Evolutionary conservation across 495 filamentous ascomycete genomes (phyloP).

Genomic region (Tetracladium setigerum): DNA sequence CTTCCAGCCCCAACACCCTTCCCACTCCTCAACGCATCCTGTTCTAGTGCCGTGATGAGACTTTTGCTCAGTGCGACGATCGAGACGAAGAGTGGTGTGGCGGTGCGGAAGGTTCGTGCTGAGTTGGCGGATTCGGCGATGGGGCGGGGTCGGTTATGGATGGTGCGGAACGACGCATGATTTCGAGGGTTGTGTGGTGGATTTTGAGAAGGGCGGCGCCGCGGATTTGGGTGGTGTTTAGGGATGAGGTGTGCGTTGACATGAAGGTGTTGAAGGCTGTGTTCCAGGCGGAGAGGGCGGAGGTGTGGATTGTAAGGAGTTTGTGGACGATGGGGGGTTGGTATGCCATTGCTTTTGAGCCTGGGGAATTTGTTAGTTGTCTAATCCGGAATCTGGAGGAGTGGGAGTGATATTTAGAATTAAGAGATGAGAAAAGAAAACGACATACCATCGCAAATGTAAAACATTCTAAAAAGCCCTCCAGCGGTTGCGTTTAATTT

Average conservation of each 20-base stretch:
- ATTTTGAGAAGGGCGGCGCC: constrained; percentile 18
- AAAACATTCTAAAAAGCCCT: constrained; percentile 13
- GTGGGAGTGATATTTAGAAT: no score
- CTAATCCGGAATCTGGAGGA: no score
- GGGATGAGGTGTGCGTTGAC: neutral
- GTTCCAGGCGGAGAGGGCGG: constrained; percentile 8
- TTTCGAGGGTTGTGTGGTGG: constrained; percentile 5
- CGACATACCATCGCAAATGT: constrained; percentile 11
- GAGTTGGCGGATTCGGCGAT: constrained; percentile 5
- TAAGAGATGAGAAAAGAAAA: neutral
- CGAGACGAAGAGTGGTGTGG: constrained; percentile 4
- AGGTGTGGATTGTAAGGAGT: neutral
- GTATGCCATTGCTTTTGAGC: constrained; percentile 1
- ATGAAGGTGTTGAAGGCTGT: constrained; percentile 15
- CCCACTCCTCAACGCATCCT: constrained; percentile 9
- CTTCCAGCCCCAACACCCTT: constrained; percentile 8
- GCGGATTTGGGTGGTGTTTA: constrained; percentile 14
- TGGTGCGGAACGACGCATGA: constrained; percentile 7
- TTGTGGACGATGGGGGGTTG: neutral
- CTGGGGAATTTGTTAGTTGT: neutral
- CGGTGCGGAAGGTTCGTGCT: neutral
- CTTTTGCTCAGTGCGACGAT: constrained; percentile 8
- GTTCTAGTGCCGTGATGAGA: constrained; percentile 10
- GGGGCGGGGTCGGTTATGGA: neutral
- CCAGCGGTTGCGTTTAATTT: constrained; percentile 7